phyloP scores from a whole-genome alignment of 2,329 filamentous ascomycete genomes.

The Sporothrix pseudoabietina region DNA sequence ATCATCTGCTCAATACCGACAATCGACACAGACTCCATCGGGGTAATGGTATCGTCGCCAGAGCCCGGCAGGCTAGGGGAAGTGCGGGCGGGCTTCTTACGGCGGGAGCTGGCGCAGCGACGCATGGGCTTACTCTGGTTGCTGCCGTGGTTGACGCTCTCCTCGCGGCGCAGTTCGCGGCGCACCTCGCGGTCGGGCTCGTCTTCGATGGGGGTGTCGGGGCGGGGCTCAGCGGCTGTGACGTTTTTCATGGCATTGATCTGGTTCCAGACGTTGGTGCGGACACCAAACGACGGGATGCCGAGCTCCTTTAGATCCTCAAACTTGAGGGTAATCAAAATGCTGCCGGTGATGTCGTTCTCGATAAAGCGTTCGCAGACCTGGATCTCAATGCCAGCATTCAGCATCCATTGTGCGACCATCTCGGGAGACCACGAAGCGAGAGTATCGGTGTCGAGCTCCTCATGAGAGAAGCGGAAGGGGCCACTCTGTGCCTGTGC shows the following conservation, averaged over 20 bases:
- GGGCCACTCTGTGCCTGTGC: constrained; percentile 46
- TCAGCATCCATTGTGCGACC: constrained; percentile 84
- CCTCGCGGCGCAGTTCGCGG: constrained; percentile 44
- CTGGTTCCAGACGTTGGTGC: constrained; percentile 78
- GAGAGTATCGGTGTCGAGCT: constrained; percentile 62
- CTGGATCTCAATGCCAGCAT: constrained; percentile 74
- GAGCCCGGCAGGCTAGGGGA: constrained; percentile 33
- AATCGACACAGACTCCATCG: constrained; percentile 83
- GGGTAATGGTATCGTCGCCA: constrained; percentile 69
- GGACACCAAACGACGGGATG: constrained; percentile 78
- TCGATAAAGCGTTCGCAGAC: constrained; percentile 82
- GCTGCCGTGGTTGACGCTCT: constrained; percentile 36
- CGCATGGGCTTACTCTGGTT: constrained; percentile 35
- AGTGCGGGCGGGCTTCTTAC: constrained; percentile 40
- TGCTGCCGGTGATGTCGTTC: constrained; percentile 88
- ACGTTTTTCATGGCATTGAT: constrained; percentile 69
- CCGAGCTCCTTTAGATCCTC: constrained; percentile 82
- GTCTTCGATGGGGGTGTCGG: constrained; percentile 64
- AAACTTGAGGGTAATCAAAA: constrained; percentile 87
- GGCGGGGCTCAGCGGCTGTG: constrained; percentile 53
- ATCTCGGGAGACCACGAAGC: constrained; percentile 71
- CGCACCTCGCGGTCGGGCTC: constrained; percentile 55
- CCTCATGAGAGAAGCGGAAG: constrained; percentile 58
- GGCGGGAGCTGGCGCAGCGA: constrained; percentile 47
- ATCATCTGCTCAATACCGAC: constrained; percentile 89